Conservation (phyloP, 192 early-diverging fungal species). For the Oehlia diaphana region DNA sequence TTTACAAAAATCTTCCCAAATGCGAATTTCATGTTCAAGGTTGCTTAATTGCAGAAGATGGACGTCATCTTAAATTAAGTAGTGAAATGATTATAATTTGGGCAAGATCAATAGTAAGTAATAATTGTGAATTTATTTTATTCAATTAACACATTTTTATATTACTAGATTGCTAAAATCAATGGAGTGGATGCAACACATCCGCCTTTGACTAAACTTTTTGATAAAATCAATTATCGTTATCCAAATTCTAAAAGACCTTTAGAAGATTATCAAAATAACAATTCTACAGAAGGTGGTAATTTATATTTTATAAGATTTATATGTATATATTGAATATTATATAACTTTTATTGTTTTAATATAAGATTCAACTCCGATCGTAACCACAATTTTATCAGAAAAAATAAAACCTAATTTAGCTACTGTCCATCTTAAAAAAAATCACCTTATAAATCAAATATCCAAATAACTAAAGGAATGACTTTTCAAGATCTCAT, state of each 20-base stretch:
- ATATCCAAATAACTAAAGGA: no score
- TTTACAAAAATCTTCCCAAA: background rate
- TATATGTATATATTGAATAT: background rate
- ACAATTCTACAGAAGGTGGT: background rate
- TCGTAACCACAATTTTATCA: constrained; percentile 29
- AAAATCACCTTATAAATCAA: constrained; percentile 12
- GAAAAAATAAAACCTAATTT: constrained; percentile 7
- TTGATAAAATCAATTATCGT: background rate
- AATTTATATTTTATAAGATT: background rate
- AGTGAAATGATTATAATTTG: background rate
- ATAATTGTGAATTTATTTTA: background rate
- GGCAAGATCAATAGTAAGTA: background rate
- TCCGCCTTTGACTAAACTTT: background rate
- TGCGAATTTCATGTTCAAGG: background rate
- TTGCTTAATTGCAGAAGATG: background rate
- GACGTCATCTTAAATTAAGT: background rate
- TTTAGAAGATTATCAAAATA: background rate
- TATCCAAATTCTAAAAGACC: background rate
- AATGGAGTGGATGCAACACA: background rate
- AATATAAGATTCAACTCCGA: background rate
- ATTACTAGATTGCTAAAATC: background rate
- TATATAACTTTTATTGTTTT: background rate
- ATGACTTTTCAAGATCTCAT: no score
- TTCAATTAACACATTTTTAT: background rate
- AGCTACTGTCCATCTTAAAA: constrained; percentile 10